Evolutionary conservation across 139 green algal genomes (phyloP).

Genomic region (Tetradesmus obliquus): DNA sequence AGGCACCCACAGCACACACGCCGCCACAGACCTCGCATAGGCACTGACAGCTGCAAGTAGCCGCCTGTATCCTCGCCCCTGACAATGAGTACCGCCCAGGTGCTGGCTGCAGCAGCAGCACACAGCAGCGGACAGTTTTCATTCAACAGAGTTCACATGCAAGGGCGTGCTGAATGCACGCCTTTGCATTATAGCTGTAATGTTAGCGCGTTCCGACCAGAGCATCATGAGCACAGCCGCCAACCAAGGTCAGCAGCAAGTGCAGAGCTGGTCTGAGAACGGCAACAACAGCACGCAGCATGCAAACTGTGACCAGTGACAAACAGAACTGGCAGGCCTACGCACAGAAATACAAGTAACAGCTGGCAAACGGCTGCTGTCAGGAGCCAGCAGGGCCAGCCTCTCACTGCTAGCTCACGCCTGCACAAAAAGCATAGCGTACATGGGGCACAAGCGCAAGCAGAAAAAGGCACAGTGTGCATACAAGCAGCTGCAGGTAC

Average conservation of each 20-base stretch:
- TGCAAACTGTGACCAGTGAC: background rate
- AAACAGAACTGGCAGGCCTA: background rate
- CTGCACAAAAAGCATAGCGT: too few species aligned
- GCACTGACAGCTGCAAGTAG: too few species aligned
- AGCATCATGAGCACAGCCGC: background rate
- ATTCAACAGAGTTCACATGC: background rate
- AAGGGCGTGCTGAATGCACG: too few species aligned
- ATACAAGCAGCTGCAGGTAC: background rate
- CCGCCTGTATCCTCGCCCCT: too few species aligned
- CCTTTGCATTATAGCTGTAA: too few species aligned
- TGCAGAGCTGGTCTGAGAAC: background rate
- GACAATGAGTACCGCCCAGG: too few species aligned
- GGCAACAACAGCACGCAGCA: background rate
- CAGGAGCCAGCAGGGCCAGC: background rate
- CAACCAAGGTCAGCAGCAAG: background rate
- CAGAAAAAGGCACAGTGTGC: background rate
- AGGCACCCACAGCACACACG: too few species aligned
- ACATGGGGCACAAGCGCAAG: background rate
- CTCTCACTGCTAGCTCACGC: background rate
- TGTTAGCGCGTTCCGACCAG: too few species aligned
- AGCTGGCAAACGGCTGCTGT: background rate
- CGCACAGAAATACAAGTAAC: background rate
- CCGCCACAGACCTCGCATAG: too few species aligned
- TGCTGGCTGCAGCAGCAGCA: background rate
- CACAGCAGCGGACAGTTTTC: background rate